Evolutionary conservation across 2,329 filamentous ascomycete species (phyloP).

Genomic region (Fusarium tricinctum): DNA sequence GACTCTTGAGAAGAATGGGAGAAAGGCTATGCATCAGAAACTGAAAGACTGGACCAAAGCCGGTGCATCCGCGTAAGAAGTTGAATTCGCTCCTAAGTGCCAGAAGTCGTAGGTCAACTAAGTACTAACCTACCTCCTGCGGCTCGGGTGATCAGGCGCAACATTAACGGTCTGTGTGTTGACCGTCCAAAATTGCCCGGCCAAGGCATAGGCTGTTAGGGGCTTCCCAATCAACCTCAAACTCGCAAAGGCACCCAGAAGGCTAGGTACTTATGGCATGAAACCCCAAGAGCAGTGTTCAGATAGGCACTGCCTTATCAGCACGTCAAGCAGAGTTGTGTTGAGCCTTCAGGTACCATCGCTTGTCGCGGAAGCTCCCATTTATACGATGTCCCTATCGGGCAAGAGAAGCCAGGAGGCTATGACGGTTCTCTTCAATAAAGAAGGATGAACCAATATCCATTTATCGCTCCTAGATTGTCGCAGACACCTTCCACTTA

Average conservation of each 20-base stretch:
- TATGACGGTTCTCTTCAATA: neutral
- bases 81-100: neutral
- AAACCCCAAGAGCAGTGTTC: neutral
- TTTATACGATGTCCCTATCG: neutral
- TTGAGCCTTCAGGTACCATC: neutral
- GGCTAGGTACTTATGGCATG: too few relatives aligned
- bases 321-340: neutral
- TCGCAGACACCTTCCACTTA: neutral
- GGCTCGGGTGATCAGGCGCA: neutral
- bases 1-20: neutral
- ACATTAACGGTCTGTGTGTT: neutral
- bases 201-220: neutral
- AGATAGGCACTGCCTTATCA: neutral
- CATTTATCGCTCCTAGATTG: neutral
- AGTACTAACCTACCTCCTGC: too few relatives aligned
- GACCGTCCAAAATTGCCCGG: neutral
- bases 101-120: neutral
- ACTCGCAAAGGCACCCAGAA: too few relatives aligned
- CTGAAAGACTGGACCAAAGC: neutral
- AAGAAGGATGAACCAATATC: neutral
- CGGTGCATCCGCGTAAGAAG: neutral
- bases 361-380: neutral
- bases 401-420: neutral
- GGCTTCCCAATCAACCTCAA: neutral
- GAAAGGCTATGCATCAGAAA: neutral